Evolutionary conservation across 257 asterid species (phyloP).

Genomic region (Avicennia marina): DNA sequence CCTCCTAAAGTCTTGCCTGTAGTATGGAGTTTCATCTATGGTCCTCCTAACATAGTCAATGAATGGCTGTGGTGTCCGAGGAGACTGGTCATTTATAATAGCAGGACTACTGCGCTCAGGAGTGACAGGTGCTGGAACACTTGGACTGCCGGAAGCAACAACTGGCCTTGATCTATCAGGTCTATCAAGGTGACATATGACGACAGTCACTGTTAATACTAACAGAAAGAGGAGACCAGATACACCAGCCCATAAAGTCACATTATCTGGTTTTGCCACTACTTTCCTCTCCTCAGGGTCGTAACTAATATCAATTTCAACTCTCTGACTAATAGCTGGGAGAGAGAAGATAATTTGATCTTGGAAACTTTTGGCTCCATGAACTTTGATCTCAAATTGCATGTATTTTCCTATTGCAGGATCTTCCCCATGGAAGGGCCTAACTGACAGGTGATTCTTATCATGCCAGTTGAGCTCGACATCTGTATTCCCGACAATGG

Average conservation of each 20-base stretch:
- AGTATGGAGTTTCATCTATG: slow-evolving; percentile 84
- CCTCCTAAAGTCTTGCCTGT: slow-evolving; percentile 73
- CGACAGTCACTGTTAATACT: slow-evolving; percentile 19
- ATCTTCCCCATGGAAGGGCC: slow-evolving; percentile 30
- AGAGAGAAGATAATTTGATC: slow-evolving; percentile 63
- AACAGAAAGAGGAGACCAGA: slow-evolving; percentile 21
- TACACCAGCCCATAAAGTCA: slow-evolving; percentile 24
- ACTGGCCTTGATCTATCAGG: slow-evolving; percentile 29
- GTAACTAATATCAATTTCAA: slow-evolving; percentile 46
- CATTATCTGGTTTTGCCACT: slow-evolving; percentile 6
- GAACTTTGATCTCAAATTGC: slow-evolving; percentile 48
- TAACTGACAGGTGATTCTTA: slow-evolving; percentile 38
- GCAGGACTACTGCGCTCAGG: slow-evolving; percentile 51
- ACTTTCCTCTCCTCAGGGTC: slow-evolving; percentile 42
- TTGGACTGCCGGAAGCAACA: slow-evolving; percentile 25
- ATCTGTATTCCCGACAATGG: slow-evolving; percentile 66
- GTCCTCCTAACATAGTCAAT: slow-evolving; percentile 79
- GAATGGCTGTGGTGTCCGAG: slow-evolving; percentile 92
- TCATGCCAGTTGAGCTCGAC: slow-evolving; percentile 57
- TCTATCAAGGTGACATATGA: slow-evolving; percentile 33
- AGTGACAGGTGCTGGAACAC: slow-evolving; percentile 48
- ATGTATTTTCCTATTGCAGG: slow-evolving; percentile 28
- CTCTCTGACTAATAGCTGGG: slow-evolving; percentile 72
- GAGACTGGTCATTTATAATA: slow-evolving; percentile 49
- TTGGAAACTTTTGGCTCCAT: slow-evolving; percentile 30